These are phyloP conservation scores for Aureobasidium sp. DNA, from an alignment of 2,329 filamentous ascomycete species.

Conservation along the genomic window DNA sequence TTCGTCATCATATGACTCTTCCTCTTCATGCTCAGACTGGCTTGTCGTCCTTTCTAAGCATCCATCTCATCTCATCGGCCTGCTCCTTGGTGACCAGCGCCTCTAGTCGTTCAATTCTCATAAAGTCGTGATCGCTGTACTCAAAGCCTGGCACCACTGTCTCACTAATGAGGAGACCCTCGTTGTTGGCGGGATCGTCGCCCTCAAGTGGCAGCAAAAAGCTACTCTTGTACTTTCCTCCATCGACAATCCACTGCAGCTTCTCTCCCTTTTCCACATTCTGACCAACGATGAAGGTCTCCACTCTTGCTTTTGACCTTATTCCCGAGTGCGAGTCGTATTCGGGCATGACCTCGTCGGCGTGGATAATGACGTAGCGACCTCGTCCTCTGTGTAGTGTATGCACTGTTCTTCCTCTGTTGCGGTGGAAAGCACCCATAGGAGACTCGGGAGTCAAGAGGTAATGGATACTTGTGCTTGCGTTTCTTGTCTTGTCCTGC, in stretches of 20 bases:
- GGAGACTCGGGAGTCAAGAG: conserved; percentile 51
- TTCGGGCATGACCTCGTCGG: conserved; percentile 36
- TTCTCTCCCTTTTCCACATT: conserved; percentile 53
- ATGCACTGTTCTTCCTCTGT: conserved; percentile 56
- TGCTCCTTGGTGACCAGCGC: conserved; percentile 48
- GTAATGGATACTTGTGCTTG: conserved; percentile 59
- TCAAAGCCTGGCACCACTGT: conserved; percentile 64
- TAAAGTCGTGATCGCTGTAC: conserved; percentile 60
- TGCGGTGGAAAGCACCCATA: conserved; percentile 57
- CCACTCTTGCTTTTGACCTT: conserved; percentile 44
- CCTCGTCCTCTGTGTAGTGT: conserved; percentile 58
- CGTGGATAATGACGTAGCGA: conserved; percentile 58
- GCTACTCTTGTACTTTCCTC: conserved; percentile 60
- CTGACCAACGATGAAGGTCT: conserved; percentile 57
- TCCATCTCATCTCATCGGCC: conserved; percentile 41
- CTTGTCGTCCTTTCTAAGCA: conserved; percentile 28
- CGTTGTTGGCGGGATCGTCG: conserved; percentile 28
- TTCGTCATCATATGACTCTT: no score
- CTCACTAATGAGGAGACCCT: conserved; percentile 58
- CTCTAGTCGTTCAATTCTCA: conserved; percentile 45
- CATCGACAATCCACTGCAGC: conserved; percentile 63
- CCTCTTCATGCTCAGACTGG: neutral
- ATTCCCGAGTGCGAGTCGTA: conserved; percentile 15
- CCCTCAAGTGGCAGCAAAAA: conserved; percentile 47
- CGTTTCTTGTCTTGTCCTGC: conserved; percentile 37